These are phyloP conservation scores for Lophiostoma macrostomum DNA, from an alignment of 495 filamentous ascomycete species.

Conservation along the genomic window DNA sequence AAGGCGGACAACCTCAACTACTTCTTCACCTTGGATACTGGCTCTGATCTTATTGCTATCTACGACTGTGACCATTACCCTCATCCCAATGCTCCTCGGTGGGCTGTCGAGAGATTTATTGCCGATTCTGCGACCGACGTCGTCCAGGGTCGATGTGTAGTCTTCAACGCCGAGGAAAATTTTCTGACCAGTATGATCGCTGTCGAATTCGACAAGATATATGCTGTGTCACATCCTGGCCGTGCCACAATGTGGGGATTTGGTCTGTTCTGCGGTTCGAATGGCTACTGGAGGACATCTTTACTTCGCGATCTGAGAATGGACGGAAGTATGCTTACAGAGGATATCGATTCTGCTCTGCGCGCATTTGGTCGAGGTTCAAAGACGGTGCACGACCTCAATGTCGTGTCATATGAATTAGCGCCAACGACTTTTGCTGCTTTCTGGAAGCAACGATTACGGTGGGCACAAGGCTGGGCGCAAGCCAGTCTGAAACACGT, in stretches of 20 bases:
- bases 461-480: conserved; percentile 43
- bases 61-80: conserved; percentile 47
- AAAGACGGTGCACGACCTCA: conserved; percentile 40
- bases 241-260: conserved; percentile 41
- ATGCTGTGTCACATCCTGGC: conserved; percentile 45
- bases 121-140: conserved; percentile 39
- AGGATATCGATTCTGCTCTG: conserved; percentile 46
- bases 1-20: conserved; percentile 47
- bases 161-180: conserved; percentile 40
- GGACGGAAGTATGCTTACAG: conserved; percentile 44
- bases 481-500: conserved; percentile 38
- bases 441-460: conserved; percentile 43
- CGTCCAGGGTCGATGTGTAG: conserved; percentile 45
- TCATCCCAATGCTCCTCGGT: conserved; percentile 43
- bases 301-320: conserved; percentile 43
- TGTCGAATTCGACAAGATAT: conserved; percentile 48
- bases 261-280: conserved; percentile 44
- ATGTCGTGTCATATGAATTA: conserved; percentile 41
- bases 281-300: conserved; percentile 43
- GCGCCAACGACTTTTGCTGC: conserved; percentile 38
- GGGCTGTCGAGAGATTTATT: conserved; percentile 43
- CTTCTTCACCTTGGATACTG: conserved; percentile 40
- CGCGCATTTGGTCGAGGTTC: conserved; percentile 38
- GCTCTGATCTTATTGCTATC: conserved; percentile 41
- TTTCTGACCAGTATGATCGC: conserved; percentile 42